A percentile compares a stretch with the other conserved stretches of the same genome.
Conservation (phyloP, 1,284 basidiomycete species). For the Tylopilus orsonianus region DNA sequence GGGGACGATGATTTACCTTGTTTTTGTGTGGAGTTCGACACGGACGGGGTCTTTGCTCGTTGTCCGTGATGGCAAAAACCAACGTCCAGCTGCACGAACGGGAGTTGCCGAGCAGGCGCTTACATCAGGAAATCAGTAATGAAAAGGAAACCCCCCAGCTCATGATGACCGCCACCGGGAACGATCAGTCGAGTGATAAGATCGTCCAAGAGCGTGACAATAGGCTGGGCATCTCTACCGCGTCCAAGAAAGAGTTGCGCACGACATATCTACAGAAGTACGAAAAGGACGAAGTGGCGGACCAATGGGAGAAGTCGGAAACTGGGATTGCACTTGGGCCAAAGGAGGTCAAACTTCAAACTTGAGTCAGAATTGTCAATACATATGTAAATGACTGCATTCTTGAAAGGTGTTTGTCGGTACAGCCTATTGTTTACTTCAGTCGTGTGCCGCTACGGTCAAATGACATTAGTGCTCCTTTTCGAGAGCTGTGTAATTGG, state of each 20-base stretch:
- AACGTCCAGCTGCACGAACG: conserved; percentile 15
- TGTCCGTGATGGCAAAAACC: conserved; percentile 35
- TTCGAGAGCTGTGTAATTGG: too few species aligned
- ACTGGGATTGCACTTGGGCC: conserved; percentile 21
- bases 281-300: conserved; percentile 37
- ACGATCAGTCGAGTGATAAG: conserved; percentile 38
- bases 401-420: background rate
- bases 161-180: conserved; percentile 46
- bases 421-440: conserved; percentile 4
- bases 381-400: background rate
- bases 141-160: conserved; percentile 43
- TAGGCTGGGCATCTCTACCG: conserved; percentile 37
- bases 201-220: conserved; percentile 38
- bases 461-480: too few species aligned
- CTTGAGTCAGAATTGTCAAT: background rate
- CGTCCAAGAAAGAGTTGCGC: conserved; percentile 36
- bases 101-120: conserved; percentile 28
- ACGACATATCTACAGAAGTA: conserved; percentile 41
- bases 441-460: conserved; percentile 3
- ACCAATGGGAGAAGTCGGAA: conserved; percentile 36
- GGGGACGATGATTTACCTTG: conserved; percentile 22
- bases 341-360: conserved; percentile 12
- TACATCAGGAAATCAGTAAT: too few species aligned
- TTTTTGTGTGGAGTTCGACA: conserved; percentile 8
- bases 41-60: conserved; percentile 34